Evolutionary conservation across 306 rosid species (phyloP), one percentile per base, ranked within the genome.

Genomic region (Vachellia collinsii): DNA sequence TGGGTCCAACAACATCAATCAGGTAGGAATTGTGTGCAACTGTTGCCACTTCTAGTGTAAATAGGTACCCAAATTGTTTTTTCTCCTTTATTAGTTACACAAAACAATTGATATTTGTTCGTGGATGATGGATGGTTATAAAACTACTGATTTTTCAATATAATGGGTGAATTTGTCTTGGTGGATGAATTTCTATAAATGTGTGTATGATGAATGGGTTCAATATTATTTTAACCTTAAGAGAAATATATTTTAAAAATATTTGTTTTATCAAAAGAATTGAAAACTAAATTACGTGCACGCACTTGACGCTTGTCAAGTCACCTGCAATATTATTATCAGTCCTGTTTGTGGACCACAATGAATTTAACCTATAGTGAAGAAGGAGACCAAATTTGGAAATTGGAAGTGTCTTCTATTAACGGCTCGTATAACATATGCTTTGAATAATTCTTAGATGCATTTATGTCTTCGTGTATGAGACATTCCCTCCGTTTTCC

Each of bases 1-100:
- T 50, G 87, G 76, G 14, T 67, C 98, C 65, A 83, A 78, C 76
- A 79, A 84, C 69, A 67, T 76, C 72, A 84, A 84, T 88, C 97
- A 93, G 93, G 99, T 93, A 85, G 46, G 69, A 11, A 58, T 77
- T 34, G 7, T 83, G 37, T 64, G 20, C 50, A 23, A 20, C 42
- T 78, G 23, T 75, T 73, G 70, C 41, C 69, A 59, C 43, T 1
- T 83, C 77, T 61, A 53, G 63, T 79, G 76, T 62, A 20, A 17
- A 19, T 66, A 3, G 44, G 43, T 16, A 13, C 34, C 14, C 12
- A 14, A 63, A 17, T 19, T 38, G 13, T 39, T 62, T 25, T 59
- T 62, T 29, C 37, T 19, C 48, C 13, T 66, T 16, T 38, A 3
- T 66, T 39, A 66, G 48, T 66, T 19, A 17, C 16, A 17, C 47